Percentiles rank a stretch among this genome's conserved stretches.
These are phyloP conservation scores for Pyracantha coccinea DNA, from an alignment of 331 rosid species.

Conservation along the genomic window DNA sequence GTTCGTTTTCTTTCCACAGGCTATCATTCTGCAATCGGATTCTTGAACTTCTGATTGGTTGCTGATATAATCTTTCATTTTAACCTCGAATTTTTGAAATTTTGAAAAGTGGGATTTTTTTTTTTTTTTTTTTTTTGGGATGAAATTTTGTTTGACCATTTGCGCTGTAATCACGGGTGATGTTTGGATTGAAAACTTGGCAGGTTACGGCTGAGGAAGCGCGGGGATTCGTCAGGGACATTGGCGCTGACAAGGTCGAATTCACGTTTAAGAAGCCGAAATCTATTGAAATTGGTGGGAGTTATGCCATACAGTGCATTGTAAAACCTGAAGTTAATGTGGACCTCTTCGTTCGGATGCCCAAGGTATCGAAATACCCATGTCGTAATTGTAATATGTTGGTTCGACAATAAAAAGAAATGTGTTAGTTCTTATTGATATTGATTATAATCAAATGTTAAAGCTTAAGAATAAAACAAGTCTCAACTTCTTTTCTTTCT, in stretches of 20 bases:
- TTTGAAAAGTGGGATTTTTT: not conserved
- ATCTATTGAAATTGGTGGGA: conserved; percentile 51
- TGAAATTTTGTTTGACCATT: not conserved
- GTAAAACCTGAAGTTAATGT: conserved; percentile 58
- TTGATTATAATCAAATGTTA: not conserved
- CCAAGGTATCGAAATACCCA: conserved; percentile 42
- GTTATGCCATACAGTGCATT: conserved; percentile 53
- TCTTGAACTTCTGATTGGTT: not conserved
- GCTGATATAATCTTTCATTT: not conserved
- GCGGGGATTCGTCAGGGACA: conserved; percentile 53
- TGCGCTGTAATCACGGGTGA: not conserved
- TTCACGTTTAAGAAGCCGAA: conserved; percentile 67
- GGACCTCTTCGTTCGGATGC: conserved; percentile 67
- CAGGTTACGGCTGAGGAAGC: conserved; percentile 66
- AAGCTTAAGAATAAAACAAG: not conserved
- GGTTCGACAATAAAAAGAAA: not conserved
- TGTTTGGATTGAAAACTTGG: not conserved
- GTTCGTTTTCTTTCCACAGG: conserved; percentile 12
- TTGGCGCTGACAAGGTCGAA: conserved; percentile 83
- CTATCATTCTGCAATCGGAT: not conserved
- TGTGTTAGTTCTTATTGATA: no score
- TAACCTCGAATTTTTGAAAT: not conserved
- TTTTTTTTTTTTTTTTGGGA: not conserved
- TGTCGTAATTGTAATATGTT: not conserved
- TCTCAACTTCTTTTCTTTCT: not conserved